A percentile compares a stretch with the other conserved stretches of the same genome.
Conservation (phyloP, 179 eudicot species). For the Actinidia chinensis region DNA sequence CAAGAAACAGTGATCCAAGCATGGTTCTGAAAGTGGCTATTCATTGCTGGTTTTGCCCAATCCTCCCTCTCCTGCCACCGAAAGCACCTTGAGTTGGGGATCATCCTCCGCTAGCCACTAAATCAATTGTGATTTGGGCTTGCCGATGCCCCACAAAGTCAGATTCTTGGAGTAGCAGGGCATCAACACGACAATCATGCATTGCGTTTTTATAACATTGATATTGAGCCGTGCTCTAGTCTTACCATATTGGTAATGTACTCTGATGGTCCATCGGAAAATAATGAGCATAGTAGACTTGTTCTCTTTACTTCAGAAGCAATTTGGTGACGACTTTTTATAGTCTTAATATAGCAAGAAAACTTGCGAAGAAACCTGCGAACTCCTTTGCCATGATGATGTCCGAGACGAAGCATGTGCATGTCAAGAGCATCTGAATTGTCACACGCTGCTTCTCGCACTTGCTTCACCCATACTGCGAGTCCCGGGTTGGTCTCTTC, state of each 20-base stretch:
- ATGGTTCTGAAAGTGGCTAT: constrained; percentile 8
- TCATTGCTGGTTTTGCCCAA: neutral
- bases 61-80: neutral
- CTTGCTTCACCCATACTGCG: too few species aligned
- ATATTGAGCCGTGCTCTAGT: neutral
- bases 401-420: constrained; percentile 1
- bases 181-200: constrained; percentile 3
- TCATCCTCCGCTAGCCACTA: neutral
- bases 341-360: neutral
- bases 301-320: neutral
- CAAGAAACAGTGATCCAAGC: constrained; percentile 26
- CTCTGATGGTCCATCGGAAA: constrained; percentile 4
- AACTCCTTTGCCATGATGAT: neutral
- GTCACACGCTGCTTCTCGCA: constrained; percentile 26
- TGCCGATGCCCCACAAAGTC: neutral
- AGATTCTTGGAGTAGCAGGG: neutral
- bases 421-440: constrained; percentile 25
- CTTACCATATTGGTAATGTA: neutral
- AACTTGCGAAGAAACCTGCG: neutral
- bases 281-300: constrained; percentile 7
- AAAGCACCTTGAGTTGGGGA: neutral
- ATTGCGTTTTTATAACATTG: neutral
- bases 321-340: constrained; percentile 15
- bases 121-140: constrained; percentile 17
- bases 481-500: constrained; percentile 11